Base-by-base conservation (phyloP, 2,329 filamentous ascomycete species). In the Monilinia laxa region DNA sequence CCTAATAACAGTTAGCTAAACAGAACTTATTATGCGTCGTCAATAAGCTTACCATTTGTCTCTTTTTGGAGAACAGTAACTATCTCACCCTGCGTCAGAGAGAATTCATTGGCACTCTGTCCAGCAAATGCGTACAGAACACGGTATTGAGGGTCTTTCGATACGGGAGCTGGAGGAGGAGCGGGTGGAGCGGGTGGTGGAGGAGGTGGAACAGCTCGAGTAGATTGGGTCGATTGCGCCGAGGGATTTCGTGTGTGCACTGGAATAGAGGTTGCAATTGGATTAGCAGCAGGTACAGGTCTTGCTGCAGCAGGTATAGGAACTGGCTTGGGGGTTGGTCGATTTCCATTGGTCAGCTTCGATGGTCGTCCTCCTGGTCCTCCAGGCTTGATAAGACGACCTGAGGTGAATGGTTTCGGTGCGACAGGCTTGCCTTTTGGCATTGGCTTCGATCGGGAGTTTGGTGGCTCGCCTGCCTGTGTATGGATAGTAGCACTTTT, bases 401-500 rank as follows among this genome's bases (percentile, higher is more conserved):
- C 95, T 72, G 89, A 91, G 2, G 92, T 97, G 74, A 99, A 97
- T 1, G 95, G 93, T 73, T 93, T 91, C 18, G 91, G 90, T 52
- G 93, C 88, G 28, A 97, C 85, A 53, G 91, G 91, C 78, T 94
- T 97, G 69, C 88, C 90, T 77, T 91, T 92, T 0, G 95, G 95
- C 63, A 92, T 96, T 1, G 92, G 92, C 72, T 85, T 88, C 7
- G 94, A 97, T 10, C 87, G 82, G 0, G 93, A 96, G 76, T 86
- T 93, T 12, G 94, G 84, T 31, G 92, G 85, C 78, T 98, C 92
- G 70, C 95, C 95, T 54, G 84, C 87, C 55, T 88, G 89, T 0
- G 93, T 97, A 77, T 97, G 95, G 64, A 99, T 88, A 20, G 89
- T 89, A 68, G 91, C 89, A 77, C 93, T 97, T 85, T 99, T 99